Evolutionary conservation across 2,329 filamentous ascomycete genomes (phyloP).

Genomic region (Thelonectria rubi): DNA sequence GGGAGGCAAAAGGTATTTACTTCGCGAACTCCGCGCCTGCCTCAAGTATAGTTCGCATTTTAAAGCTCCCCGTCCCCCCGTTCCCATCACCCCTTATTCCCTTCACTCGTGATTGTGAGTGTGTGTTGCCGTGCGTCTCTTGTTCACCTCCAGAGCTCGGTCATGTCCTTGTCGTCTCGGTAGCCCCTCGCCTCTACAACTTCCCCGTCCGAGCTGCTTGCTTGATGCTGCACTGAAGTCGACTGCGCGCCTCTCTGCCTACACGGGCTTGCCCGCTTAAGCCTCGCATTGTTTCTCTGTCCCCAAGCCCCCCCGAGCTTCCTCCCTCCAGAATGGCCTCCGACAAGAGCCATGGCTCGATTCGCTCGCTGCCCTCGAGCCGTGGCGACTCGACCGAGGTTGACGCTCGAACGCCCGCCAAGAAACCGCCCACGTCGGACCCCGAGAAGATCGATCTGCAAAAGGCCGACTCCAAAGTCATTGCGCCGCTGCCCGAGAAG

Average conservation of each 20-base stretch:
- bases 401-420: slow-evolving; percentile 29
- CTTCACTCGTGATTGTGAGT: not conserved
- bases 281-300: not conserved
- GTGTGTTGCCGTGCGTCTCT: not conserved
- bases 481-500: slow-evolving; percentile 40
- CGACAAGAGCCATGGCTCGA: slow-evolving; percentile 39
- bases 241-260: slow-evolving; percentile 13
- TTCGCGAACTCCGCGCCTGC: not conserved
- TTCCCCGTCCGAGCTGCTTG: not conserved
- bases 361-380: slow-evolving; percentile 47
- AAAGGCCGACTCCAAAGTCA: slow-evolving; percentile 57
- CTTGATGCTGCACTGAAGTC: slow-evolving; percentile 13
- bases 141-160: not conserved
- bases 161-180: not conserved
- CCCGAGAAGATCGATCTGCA: slow-evolving; percentile 43
- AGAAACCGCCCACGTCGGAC: slow-evolving; percentile 23
- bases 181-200: not conserved
- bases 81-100: slow-evolving; percentile 19
- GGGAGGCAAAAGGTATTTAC: slow-evolving; percentile 11
- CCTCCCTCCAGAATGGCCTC: not conserved
- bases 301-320: not conserved
- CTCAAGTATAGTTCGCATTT: slow-evolving; percentile 22
- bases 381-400: slow-evolving; percentile 48
- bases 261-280: slow-evolving; percentile 15
- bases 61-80: slow-evolving; percentile 13